phyloP scores from a whole-genome alignment of 192 early-diverging fungal genomes.

The Funneliformis mosseae region DNA sequence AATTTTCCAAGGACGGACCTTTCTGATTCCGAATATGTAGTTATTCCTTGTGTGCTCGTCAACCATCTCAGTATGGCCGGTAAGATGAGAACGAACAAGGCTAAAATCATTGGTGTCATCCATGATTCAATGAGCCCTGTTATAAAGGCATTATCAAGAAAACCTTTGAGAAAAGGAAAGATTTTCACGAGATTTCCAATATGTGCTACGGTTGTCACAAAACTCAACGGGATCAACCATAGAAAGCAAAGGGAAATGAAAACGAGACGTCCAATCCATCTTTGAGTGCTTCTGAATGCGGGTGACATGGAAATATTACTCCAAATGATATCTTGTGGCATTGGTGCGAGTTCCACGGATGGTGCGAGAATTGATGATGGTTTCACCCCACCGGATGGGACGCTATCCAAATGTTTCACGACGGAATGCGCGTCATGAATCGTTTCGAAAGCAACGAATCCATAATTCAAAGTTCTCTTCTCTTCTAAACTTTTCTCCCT shows the following conservation, averaged over 20 bases:
- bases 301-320: constrained; percentile 52
- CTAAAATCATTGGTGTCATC: constrained; percentile 67
- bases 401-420: constrained; percentile 43
- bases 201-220: constrained; percentile 63
- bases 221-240: constrained; percentile 69
- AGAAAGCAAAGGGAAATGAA: constrained; percentile 62
- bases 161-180: constrained; percentile 53
- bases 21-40: constrained; percentile 69
- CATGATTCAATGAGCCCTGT: constrained; percentile 64
- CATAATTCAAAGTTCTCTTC: constrained; percentile 65
- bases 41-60: constrained; percentile 68
- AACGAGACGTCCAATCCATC: constrained; percentile 45
- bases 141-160: constrained; percentile 51
- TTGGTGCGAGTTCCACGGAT: constrained; percentile 56
- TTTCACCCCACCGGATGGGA: not conserved
- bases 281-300: constrained; percentile 29
- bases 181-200: constrained; percentile 59
- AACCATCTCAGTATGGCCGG: constrained; percentile 64
- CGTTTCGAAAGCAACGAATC: constrained; percentile 66
- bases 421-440: constrained; percentile 51
- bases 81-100: constrained; percentile 66
- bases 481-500: constrained; percentile 46
- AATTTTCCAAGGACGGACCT: constrained; percentile 71
- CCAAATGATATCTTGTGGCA: constrained; percentile 78
- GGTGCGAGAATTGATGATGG: constrained; percentile 29